Base-by-base conservation (phyloP, 1,284 basidiomycete genomes). In the Trichosporon faecale region DNA sequence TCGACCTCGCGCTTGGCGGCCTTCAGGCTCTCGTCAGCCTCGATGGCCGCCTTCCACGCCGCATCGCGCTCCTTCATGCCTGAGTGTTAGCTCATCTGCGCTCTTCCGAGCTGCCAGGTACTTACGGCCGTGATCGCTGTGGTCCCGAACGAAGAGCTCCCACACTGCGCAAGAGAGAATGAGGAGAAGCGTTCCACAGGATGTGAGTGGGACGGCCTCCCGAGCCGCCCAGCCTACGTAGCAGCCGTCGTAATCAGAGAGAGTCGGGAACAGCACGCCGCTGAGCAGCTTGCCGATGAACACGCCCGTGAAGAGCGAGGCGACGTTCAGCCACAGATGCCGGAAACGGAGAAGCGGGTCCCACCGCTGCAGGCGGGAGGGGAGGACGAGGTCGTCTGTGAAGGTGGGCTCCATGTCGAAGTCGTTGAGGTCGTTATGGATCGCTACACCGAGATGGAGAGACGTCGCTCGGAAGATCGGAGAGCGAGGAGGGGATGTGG, bases 371-470 rank as follows among this genome's bases (percentile, higher is more conserved):
- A 18, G 21, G 27, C 57, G 57, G 57, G 57, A 61, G 57, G 57
- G 57, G 18, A 61, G 27, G 29, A 61, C 57, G 27, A 61, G 57
- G 27, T 61, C 57, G 57, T 61, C 57, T 14, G 57, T 61, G 57
- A 31, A 31, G 29, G 27, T 33, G 57, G 49, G 1, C 49, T 52
- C 16, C 49, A 52, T 52, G 40, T 44, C 40, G 37, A 40, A 12
- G 33, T 33, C 33, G 33, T 33, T 35, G 33, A 35, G 35, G 11
- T 37, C 35, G 12, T 37, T 37, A 37, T 3, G 3, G 35, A n/a
- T 37, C 35, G 35, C 9, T 37, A 14, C 14, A 14, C 9, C 31
- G 31, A 33, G 31, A 33, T 9, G 3, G 35, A 37, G 12, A 44
- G 40, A 44, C 8, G 40, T 44, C 40, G 40, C 40, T n/a, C 40